phyloP scores from a whole-genome alignment of 2,329 filamentous ascomycete species.

The Pochonia chlamydosporia region DNA sequence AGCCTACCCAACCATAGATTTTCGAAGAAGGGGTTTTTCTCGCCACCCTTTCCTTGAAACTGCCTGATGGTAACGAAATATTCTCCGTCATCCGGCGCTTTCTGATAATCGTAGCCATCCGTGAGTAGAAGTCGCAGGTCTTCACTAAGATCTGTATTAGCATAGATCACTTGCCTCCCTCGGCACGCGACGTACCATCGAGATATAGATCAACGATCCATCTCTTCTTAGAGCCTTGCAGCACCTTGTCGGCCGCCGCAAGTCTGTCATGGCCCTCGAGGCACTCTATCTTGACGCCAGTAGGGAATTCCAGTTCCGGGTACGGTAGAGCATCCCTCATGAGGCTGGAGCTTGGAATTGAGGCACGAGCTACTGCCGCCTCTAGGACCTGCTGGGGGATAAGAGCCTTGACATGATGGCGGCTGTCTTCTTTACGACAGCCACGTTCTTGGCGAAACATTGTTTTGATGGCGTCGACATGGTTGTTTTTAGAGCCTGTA shows the following conservation, averaged over 20 bases:
- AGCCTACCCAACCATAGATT: not conserved
- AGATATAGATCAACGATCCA: conserved; percentile 5
- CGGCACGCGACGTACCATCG: not conserved
- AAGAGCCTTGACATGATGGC: conserved; percentile 4
- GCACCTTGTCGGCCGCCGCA: not conserved
- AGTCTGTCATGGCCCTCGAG: not conserved
- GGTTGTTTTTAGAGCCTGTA: not conserved
- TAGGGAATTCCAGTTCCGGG: not conserved
- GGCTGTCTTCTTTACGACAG: conserved; percentile 2
- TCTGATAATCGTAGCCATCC: conserved; percentile 2
- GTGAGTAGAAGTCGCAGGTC: conserved; percentile 1
- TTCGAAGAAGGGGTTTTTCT: not conserved
- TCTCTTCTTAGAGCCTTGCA: conserved; percentile 3
- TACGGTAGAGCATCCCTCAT: not conserved
- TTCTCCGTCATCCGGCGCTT: not conserved
- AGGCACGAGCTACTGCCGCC: not conserved
- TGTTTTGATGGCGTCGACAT: conserved; percentile 1
- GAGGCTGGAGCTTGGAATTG: not conserved
- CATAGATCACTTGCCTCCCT: not conserved
- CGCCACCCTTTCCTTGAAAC: not conserved
- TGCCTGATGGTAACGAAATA: not conserved
- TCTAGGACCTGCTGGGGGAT: not conserved
- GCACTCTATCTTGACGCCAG: not conserved
- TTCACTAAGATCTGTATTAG: not conserved
- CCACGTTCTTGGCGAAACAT: conserved; percentile 3